These are phyloP conservation scores for Fusarium longipes DNA, from an alignment of 2,329 filamentous ascomycete genomes.

Conservation along the genomic window DNA sequence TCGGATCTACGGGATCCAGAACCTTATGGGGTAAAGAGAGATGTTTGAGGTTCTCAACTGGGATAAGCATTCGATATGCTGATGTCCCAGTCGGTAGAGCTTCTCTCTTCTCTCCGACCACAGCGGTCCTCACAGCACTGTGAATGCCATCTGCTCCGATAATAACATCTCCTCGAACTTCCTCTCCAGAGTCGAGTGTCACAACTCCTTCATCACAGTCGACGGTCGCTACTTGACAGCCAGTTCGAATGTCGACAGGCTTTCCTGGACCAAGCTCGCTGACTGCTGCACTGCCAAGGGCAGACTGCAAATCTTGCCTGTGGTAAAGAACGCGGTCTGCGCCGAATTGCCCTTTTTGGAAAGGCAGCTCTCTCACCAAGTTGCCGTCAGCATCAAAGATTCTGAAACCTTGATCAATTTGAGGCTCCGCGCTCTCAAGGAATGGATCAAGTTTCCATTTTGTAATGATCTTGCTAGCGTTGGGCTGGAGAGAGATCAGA, in stretches of 20 bases:
- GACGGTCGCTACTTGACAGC: conserved; percentile 24
- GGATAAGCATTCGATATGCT: conserved; percentile 40
- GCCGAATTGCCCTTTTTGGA: conserved; percentile 32
- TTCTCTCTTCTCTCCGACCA: conserved; percentile 21
- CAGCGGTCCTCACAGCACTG: conserved; percentile 34
- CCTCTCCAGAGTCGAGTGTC: conserved; percentile 30
- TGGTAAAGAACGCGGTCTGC: conserved; percentile 41
- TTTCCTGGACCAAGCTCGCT: conserved; percentile 16
- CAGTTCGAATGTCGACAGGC: conserved; percentile 29
- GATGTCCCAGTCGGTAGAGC: conserved; percentile 37
- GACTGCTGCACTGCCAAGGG: conserved; percentile 25
- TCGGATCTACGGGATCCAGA: conserved; percentile 15
- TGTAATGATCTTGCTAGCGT: conserved; percentile 38
- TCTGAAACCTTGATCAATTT: conserved; percentile 35
- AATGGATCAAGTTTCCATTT: conserved; percentile 31
- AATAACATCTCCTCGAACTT: conserved; percentile 30
- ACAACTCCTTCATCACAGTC: conserved; percentile 35
- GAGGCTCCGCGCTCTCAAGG: conserved; percentile 32
- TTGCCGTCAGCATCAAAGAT: conserved; percentile 34
- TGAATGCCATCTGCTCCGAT: conserved; percentile 43
- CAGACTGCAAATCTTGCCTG: conserved; percentile 35
- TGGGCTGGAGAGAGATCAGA: conserved; percentile 37
- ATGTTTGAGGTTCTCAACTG: conserved; percentile 22
- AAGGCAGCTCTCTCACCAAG: conserved; percentile 28
- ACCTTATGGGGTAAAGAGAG: conserved; percentile 22